A percentile compares a stretch with the other conserved stretches of the same genome.
Conservation (phyloP, 805 yeast species). For the Nakazawaea populi region DNA sequence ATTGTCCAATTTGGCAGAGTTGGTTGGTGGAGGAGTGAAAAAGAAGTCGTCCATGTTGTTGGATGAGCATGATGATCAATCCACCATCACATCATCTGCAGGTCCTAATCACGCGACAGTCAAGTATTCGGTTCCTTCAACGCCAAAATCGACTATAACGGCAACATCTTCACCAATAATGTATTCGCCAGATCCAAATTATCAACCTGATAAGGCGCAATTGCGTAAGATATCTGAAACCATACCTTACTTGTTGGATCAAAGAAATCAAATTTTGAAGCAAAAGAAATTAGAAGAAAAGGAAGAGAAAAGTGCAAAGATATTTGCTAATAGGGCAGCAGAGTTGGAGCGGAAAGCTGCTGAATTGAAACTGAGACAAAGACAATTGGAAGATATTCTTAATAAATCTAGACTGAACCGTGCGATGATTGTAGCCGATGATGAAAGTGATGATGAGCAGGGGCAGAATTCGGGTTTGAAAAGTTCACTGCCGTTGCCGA, state of each 20-base stretch:
- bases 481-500: not conserved
- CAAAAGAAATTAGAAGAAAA: conserved; percentile 76
- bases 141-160: conserved; percentile 15
- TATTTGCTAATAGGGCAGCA: conserved; percentile 67
- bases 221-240: conserved; percentile 76
- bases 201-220: conserved; percentile 44
- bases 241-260: conserved; percentile 77
- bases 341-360: conserved; percentile 72
- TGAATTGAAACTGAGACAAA: conserved; percentile 63
- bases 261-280: conserved; percentile 67
- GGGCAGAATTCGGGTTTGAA: not conserved
- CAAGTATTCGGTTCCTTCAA: conserved; percentile 8
- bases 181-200: conserved; percentile 17
- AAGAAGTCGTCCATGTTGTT: conserved; percentile 31
- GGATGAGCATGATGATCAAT: conserved; percentile 20
- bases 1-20: conserved; percentile 56
- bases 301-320: conserved; percentile 73
- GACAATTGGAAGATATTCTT: conserved; percentile 37
- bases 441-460: not conserved
- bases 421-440: not conserved
- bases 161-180: conserved; percentile 17
- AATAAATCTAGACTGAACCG: conserved; percentile 19
- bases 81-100: not conserved
- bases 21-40: conserved; percentile 20
- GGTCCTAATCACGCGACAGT: not conserved